Base-by-base conservation (phyloP, 441 rosid species). In the Pelargonium australe region DNA sequence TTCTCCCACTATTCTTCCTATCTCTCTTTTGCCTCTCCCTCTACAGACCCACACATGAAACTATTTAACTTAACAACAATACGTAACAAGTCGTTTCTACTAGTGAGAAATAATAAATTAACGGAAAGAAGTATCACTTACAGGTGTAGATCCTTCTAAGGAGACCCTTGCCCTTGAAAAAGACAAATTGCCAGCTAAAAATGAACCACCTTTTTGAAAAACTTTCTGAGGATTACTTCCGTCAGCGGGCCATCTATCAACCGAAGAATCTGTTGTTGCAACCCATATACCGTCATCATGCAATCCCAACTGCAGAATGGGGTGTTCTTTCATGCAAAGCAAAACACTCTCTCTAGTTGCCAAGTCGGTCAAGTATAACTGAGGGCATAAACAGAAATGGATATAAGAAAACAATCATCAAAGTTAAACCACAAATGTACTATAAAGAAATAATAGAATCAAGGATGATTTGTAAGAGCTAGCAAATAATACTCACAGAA, bases 351-450 rank as follows among this genome's bases (percentile, higher is more conserved):
- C 99, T 74, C 99, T 85, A 69, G 98, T 96, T 62, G 84, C 80
- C 87, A 96, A 84, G 80, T 96, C 99, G 71, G 98, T 96, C 91
- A 96, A 80, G 87, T 96, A 96, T 73, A 96, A 80, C 99, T 96
- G 85, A 73, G 5, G 47, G 77, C 43, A 76, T 47, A 71, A 55
- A 75, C 68, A 67, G 77, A 68, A 75, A 65, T 64, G 55, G 67
- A 64, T 17, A 63, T 70, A 60, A 37, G 12, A 60, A 60, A 20
- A 4, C 34, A 60, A 20, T 60, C 63, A 23, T 57, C 64, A 60
- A 60, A 60, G 64, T 37, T 60, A 23, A 25, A 60, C 37, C 37
- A 60, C n/a, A 60, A 20, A 23, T 9, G 25, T 23, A 60, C 31
- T 23, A 13, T 55, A 62, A 10, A 20, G 49, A 23, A 51, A n/a